Conservation (phyloP, 805 yeast genomes). For the Suhomyces canberraensis region DNA sequence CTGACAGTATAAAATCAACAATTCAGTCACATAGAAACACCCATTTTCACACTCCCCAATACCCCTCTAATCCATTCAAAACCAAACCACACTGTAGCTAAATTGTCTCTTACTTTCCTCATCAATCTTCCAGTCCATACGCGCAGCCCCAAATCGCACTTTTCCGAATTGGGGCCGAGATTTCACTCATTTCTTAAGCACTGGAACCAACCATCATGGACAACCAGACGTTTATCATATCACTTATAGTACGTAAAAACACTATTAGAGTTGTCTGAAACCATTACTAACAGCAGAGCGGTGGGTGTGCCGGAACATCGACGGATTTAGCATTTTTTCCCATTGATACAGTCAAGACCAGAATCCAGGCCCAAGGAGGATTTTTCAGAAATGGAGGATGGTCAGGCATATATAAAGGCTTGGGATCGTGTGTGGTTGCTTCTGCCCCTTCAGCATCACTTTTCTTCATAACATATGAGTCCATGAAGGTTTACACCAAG, state of each 20-base stretch:
- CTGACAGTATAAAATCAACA: too few relatives aligned
- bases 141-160: too few relatives aligned
- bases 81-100: too few relatives aligned
- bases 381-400: conserved; percentile 92
- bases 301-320: conserved; percentile 95
- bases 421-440: conserved; percentile 91
- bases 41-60: too few relatives aligned
- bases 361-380: conserved; percentile 94
- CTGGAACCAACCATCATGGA: too few relatives aligned
- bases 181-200: too few relatives aligned
- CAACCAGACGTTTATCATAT: conserved; percentile 25
- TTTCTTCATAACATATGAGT: conserved; percentile 73
- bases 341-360: conserved; percentile 89
- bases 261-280: background rate
- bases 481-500: conserved; percentile 50
- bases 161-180: too few relatives aligned
- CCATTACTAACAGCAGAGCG: conserved; percentile 45
- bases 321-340: conserved; percentile 96
- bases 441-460: conserved; percentile 73
- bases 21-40: too few relatives aligned
- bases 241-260: conserved; percentile 31
- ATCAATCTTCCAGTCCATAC: too few relatives aligned
- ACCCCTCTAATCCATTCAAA: too few relatives aligned
- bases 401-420: conserved; percentile 83
- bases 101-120: too few relatives aligned